Evolutionary conservation across 2,329 filamentous ascomycete species (phyloP).

Genomic region (Exophiala sideris): DNA sequence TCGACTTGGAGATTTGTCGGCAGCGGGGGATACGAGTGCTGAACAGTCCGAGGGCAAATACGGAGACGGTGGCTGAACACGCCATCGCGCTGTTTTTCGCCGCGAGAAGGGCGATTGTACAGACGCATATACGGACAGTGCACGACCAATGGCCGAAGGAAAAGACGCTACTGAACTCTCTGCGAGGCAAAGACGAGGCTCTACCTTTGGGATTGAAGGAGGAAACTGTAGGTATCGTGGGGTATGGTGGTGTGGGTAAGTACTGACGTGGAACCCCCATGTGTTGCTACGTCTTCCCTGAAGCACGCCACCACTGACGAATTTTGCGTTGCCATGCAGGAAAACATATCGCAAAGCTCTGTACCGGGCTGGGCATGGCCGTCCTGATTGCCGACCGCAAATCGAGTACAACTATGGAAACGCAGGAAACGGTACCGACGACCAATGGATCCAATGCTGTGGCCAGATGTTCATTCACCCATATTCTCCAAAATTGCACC

Average conservation of each 20-base stretch:
- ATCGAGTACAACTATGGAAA: conserved; percentile 17
- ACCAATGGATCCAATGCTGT: neutral
- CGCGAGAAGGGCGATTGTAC: conserved; percentile 40
- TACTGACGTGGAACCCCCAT: conserved; percentile 2
- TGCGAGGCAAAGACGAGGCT: conserved; percentile 30
- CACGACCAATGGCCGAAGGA: conserved; percentile 39
- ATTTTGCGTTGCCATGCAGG: conserved; percentile 26
- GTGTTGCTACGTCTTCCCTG: neutral
- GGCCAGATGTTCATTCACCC: conserved; percentile 26
- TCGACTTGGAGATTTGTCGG: conserved; percentile 42
- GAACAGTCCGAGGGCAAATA: conserved; percentile 45
- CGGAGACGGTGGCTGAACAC: conserved; percentile 47
- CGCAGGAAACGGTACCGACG: neutral
- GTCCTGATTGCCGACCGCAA: conserved; percentile 47
- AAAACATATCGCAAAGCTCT: conserved; percentile 44
- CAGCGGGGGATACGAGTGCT: conserved; percentile 42
- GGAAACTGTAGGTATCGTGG: conserved; percentile 53
- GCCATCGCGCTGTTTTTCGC: conserved; percentile 49
- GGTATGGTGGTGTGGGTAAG: conserved; percentile 59
- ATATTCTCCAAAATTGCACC: conserved; percentile 30
- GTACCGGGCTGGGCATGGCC: conserved; percentile 44
- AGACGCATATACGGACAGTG: conserved; percentile 33
- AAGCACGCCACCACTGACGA: neutral
- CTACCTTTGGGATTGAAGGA: conserved; percentile 27
- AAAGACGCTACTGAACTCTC: conserved; percentile 33